Conservation (phyloP, 495 filamentous ascomycete species). For the Aspergillus steynii region DNA sequence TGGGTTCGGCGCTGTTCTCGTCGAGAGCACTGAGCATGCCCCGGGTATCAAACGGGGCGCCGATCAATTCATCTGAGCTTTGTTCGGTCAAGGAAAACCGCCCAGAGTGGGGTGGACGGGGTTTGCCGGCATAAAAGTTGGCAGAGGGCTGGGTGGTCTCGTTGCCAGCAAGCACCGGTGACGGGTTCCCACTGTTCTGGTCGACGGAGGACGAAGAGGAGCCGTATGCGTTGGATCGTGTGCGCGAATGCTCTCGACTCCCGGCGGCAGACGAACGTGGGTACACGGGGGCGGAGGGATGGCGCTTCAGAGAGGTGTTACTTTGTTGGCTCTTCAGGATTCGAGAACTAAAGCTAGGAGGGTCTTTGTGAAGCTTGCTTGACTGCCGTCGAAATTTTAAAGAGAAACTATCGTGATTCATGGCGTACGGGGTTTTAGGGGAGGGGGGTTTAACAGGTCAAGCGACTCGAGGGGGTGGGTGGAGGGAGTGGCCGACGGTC, state of each 20-base stretch:
- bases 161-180: conserved; percentile 44
- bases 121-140: conserved; percentile 30
- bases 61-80: conserved; percentile 70
- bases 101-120: conserved; percentile 39
- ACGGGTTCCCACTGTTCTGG: conserved; percentile 47
- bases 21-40: conserved; percentile 65
- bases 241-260: conserved; percentile 50
- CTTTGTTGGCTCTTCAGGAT: conserved; percentile 48
- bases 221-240: conserved; percentile 53
- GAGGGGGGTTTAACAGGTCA: conserved; percentile 8
- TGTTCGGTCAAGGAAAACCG: conserved; percentile 59
- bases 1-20: conserved; percentile 57
- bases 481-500: conserved; percentile 14
- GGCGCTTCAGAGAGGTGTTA: conserved; percentile 58
- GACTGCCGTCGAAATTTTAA: conserved; percentile 50
- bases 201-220: conserved; percentile 56
- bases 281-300: conserved; percentile 67
- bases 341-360: conserved; percentile 45
- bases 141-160: conserved; percentile 39
- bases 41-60: conserved; percentile 66
- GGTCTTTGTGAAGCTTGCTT: conserved; percentile 52
- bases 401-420: conserved; percentile 47
- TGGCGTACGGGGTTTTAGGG: conserved; percentile 32
- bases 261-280: conserved; percentile 42
- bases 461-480: conserved; percentile 11